phyloP scores from a whole-genome alignment of 139 green algal species.

The Chlamydomonas sp. region DNA sequence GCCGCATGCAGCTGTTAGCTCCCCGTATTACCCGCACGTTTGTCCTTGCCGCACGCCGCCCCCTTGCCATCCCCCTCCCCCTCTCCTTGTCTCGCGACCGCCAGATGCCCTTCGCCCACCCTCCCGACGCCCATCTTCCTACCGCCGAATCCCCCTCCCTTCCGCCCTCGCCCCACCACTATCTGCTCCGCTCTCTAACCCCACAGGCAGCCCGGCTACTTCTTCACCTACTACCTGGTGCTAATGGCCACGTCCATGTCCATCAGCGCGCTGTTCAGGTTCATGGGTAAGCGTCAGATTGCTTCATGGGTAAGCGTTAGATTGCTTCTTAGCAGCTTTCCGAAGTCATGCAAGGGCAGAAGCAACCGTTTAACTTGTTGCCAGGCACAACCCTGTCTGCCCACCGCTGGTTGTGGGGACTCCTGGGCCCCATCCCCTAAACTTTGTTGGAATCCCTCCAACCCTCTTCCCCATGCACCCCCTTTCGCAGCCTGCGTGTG shows the following conservation, averaged over 20 bases:
- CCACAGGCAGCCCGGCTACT: slow-evolving; percentile 43
- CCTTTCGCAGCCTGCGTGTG: slow-evolving; percentile 22
- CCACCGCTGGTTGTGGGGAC: too few relatives aligned
- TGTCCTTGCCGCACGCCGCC: too few relatives aligned
- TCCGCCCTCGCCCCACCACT: background rate
- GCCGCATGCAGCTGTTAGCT: too few relatives aligned
- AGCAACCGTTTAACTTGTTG: too few relatives aligned
- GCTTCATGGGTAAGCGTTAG: background rate
- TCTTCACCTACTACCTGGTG: slow-evolving; percentile 45
- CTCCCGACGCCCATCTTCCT: too few relatives aligned
- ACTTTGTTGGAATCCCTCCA: slow-evolving; percentile 17
- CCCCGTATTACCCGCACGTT: too few relatives aligned
- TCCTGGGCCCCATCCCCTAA: too few relatives aligned
- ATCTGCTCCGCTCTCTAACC: background rate
- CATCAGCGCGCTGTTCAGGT: slow-evolving; percentile 37
- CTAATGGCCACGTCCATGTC: background rate
- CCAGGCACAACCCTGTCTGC: too few relatives aligned
- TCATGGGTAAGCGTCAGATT: slow-evolving; percentile 5
- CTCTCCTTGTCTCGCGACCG: too few relatives aligned
- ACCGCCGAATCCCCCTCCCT: background rate
- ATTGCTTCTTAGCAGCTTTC: background rate
- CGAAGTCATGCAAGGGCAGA: background rate
- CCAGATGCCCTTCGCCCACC: too few relatives aligned
- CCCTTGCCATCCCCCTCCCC: too few relatives aligned
- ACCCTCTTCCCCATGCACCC: background rate